Evolutionary conservation across 768 basidiomycete species (phyloP).

Genomic region (Polyporus arcularius): DNA sequence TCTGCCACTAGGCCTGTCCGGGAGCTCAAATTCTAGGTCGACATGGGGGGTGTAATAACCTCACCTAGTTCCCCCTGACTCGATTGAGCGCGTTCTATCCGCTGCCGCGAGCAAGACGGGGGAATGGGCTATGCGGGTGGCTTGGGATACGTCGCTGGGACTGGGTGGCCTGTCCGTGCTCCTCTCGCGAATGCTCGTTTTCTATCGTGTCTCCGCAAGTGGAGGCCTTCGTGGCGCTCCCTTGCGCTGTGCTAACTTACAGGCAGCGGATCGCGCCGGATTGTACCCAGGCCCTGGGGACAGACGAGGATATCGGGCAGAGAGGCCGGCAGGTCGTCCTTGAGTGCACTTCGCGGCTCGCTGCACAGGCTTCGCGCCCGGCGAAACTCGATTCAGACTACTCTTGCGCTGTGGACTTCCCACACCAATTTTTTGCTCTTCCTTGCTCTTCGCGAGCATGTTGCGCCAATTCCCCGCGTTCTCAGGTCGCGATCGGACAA

Average conservation of each 20-base stretch:
- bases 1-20: not conserved
- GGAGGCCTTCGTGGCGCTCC: not conserved
- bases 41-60: not conserved
- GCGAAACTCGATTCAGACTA: conserved; percentile 25
- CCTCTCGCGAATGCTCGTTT: not conserved
- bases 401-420: conserved; percentile 6
- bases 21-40: not conserved
- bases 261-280: not conserved
- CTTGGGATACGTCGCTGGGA: conserved; percentile 14
- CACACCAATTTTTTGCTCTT: not conserved
- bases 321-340: not conserved
- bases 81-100: no score
- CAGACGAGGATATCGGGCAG: not conserved
- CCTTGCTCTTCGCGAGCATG: not conserved
- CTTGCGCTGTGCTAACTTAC: not conserved
- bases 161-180: not conserved
- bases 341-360: conserved; percentile 23
- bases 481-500: no score
- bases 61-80: no score
- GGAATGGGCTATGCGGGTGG: not conserved
- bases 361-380: not conserved
- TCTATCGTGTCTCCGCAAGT: not conserved
- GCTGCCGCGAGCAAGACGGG: not conserved
- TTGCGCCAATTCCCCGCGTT: not conserved
- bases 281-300: not conserved